Conservation (phyloP, 1,284 basidiomycete genomes). For the Athelia sp. region DNA sequence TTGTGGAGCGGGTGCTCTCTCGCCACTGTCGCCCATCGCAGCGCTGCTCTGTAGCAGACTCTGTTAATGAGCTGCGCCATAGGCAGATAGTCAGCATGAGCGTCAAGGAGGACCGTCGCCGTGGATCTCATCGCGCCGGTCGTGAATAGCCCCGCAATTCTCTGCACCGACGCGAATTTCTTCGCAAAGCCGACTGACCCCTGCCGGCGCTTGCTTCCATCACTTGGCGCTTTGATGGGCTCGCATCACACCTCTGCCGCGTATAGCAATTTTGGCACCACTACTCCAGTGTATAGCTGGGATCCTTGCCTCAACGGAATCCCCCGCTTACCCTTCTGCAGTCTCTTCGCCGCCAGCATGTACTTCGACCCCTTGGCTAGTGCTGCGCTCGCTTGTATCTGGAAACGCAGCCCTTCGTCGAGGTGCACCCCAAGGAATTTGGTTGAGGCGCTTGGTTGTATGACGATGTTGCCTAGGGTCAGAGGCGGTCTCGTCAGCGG, state of each 20-base stretch:
- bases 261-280: conserved; percentile 11
- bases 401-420: conserved; percentile 9
- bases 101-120: conserved; percentile 17
- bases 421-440: conserved; percentile 13
- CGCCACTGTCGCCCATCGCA: conserved; percentile 15
- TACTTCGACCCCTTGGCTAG: conserved; percentile 10
- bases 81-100: conserved; percentile 17
- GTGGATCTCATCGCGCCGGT: conserved; percentile 19
- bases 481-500: background rate
- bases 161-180: conserved; percentile 11
- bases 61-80: conserved; percentile 14
- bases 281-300: conserved; percentile 7
- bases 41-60: conserved; percentile 9
- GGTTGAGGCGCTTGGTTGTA: conserved; percentile 2
- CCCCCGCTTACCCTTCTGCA: conserved; percentile 3
- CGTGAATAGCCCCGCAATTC: conserved; percentile 14
- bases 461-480: background rate
- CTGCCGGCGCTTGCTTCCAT: background rate
- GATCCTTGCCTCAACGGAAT: background rate
- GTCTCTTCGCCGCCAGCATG: conserved; percentile 1
- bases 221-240: background rate
- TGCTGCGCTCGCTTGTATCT: conserved; percentile 4
- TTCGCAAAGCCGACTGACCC: conserved; percentile 12
- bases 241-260: conserved; percentile 8
- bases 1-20: conserved; percentile 10